These are phyloP conservation scores for Tardiomyces depauwii DNA, from an alignment of 1,139 yeast species.

Conservation along the genomic window DNA sequence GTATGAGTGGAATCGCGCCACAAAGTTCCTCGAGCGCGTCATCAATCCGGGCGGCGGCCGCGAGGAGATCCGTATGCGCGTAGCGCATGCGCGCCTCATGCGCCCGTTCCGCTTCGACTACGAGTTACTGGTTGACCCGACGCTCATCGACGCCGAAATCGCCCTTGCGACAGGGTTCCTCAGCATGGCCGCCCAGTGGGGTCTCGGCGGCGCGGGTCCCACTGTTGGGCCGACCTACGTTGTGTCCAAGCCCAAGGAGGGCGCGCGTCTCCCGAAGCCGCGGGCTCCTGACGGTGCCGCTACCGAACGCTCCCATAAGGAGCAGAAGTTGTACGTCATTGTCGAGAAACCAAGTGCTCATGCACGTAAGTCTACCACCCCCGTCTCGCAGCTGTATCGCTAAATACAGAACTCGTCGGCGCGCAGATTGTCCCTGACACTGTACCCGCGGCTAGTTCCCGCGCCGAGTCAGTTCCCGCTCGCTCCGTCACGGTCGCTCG, in stretches of 20 bases:
- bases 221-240: not conserved
- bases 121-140: slow-evolving; percentile 42
- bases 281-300: too few relatives aligned
- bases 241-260: not conserved
- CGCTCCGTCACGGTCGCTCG: too few relatives aligned
- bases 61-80: slow-evolving; percentile 41
- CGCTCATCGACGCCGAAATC: slow-evolving; percentile 35
- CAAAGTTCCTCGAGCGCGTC: slow-evolving; percentile 41
- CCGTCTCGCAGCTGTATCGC: not conserved
- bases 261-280: not conserved
- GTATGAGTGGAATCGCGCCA: slow-evolving; percentile 43
- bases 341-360: not conserved
- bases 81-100: slow-evolving; percentile 45
- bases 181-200: slow-evolving; percentile 54
- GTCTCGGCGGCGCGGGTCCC: not conserved
- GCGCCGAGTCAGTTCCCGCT: too few relatives aligned
- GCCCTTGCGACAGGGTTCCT: slow-evolving; percentile 48
- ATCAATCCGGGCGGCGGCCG: slow-evolving; percentile 43
- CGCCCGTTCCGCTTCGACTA: slow-evolving; percentile 50
- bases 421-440: not conserved
- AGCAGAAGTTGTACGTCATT: not conserved
- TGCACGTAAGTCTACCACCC: not conserved
- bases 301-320: not conserved
- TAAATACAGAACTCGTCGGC: not conserved
- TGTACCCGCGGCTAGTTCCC: too few relatives aligned